Evolutionary conservation across 305 asterid species (phyloP), one percentile per base, ranked within the genome.

Genomic region (Fraxinus greggii): DNA sequence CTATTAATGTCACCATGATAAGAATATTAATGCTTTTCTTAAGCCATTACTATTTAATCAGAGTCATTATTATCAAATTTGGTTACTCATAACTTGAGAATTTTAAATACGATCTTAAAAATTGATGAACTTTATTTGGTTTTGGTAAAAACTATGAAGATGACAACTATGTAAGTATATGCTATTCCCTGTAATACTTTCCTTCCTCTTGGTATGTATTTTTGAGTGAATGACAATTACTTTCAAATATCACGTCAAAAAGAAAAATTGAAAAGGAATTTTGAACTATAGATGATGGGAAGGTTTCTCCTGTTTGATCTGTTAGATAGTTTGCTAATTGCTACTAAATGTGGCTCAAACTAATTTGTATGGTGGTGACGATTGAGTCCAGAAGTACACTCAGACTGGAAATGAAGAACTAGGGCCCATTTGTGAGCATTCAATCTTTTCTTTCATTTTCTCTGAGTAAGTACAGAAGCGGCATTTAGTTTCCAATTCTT

Each of bases 1-100:
- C 82, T 85, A 81, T 79, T 48, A 61, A 75, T 54, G 79, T 74
- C 31, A 72, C 13, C 67, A 74, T 42, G 33, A 67, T 19, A 73
- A 54, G 24, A 72, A n/a, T 12, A 33, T 48, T 51, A 32, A 77
- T 82, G 54, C 13, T 65, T 79, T 79, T 79, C 12, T 70, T 40
- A 33, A 38, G 63, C 40, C 28, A 21, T 72, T n/a, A 2, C 76
- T 72, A 24, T 40, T n/a, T 29, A 19, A 8, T 70, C 77, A 24
- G 9, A 67, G 75, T 31, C 75, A 23, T 80, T 78, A 79, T 51
- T 63, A 67, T 24, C 80, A 73, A 65, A 56, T 82, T 23, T 29
- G 82, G 26, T 79, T 59, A 77, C 72, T 82, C 69, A 75, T 45
- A 78, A 81, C 29, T 82, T 78, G 26, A 73, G 61, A 36, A 77